phyloP scores from a whole-genome alignment of 306 rosid genomes.

The Hippophae gyantsensis region DNA sequence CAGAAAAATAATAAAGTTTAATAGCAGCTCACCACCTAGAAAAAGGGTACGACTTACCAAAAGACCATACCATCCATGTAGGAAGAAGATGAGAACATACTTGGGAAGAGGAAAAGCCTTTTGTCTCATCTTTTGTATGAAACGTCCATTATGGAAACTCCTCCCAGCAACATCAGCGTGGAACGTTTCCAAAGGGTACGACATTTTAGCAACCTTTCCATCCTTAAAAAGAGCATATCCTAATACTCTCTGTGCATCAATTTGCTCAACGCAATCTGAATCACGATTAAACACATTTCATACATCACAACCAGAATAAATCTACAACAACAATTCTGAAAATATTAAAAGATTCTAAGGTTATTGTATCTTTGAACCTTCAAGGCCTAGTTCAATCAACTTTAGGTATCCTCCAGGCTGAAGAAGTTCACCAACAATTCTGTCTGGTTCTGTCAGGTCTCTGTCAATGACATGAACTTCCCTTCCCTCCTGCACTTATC shows the following conservation, averaged over 20 bases:
- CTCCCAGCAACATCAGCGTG: slow-evolving; percentile 48
- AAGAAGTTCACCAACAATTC: slow-evolving; percentile 61
- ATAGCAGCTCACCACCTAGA: neutral
- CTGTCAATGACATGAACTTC: slow-evolving; percentile 51
- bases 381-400: slow-evolving; percentile 46
- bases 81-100: slow-evolving; percentile 20
- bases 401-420: slow-evolving; percentile 67
- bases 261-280: slow-evolving; percentile 56
- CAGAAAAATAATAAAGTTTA: neutral
- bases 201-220: slow-evolving; percentile 30
- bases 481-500: slow-evolving; percentile 42
- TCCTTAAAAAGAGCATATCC: slow-evolving; percentile 68
- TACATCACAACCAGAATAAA: neutral
- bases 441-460: slow-evolving; percentile 45
- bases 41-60: neutral
- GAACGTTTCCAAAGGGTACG: slow-evolving; percentile 53
- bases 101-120: slow-evolving; percentile 43
- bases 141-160: slow-evolving; percentile 74
- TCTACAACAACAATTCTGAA: neutral
- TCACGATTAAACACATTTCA: neutral
- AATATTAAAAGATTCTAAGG: neutral
- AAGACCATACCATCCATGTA: neutral
- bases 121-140: slow-evolving; percentile 57
- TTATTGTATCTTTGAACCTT: slow-evolving; percentile 25
- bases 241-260: slow-evolving; percentile 53